phyloP scores from a whole-genome alignment of 352 stramenopile genomes.

The Thalassiosira pacifica region DNA sequence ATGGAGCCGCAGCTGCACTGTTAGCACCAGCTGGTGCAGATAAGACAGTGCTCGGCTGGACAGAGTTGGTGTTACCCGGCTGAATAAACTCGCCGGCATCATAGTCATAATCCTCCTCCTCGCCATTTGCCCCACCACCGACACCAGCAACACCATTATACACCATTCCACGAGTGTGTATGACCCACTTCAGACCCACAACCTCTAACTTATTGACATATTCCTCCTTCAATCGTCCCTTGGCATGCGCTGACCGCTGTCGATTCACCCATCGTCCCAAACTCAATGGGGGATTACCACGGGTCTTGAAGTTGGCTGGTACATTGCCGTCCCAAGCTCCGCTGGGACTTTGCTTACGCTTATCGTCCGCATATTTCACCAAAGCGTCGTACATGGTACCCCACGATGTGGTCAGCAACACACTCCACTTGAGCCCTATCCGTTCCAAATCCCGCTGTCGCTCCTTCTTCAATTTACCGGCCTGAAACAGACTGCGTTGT shows the following conservation, averaged over 20 bases:
- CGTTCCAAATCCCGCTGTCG: conserved; percentile 73
- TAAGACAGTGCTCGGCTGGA: too few species aligned
- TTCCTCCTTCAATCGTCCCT: conserved; percentile 81
- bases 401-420: conserved; percentile 82
- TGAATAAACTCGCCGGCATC: conserved; percentile 32
- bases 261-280: conserved; percentile 85
- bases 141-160: too few species aligned
- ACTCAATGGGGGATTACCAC: conserved; percentile 71
- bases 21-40: too few species aligned
- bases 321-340: conserved; percentile 86
- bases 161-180: conserved; percentile 66
- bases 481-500: conserved; percentile 83
- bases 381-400: conserved; percentile 82
- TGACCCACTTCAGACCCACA: conserved; percentile 80
- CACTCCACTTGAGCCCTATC: conserved; percentile 85
- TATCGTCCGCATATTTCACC: conserved; percentile 66
- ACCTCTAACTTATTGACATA: conserved; percentile 78
- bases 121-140: too few species aligned
- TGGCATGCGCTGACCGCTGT: conserved; percentile 78
- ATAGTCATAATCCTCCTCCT: conserved; percentile 29
- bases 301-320: conserved; percentile 79
- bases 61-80: too few species aligned
- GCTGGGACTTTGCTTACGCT: conserved; percentile 54
- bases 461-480: conserved; percentile 81
- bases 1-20: not conserved